A percentile compares a stretch with the other conserved stretches of the same genome.
Conservation (phyloP, 345 rosid species). For the Citrus hindsii region DNA sequence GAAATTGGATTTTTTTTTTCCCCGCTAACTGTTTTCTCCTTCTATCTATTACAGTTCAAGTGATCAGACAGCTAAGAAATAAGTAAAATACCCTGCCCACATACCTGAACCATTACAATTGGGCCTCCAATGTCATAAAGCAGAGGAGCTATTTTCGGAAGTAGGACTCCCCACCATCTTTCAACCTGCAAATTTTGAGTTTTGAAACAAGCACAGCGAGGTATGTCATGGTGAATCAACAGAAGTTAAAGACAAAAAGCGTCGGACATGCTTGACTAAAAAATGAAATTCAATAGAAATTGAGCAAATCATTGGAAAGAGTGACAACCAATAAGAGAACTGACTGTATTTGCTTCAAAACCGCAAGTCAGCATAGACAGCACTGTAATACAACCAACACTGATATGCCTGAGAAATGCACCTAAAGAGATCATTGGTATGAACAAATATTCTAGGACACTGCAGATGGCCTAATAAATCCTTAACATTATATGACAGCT, state of each 20-base stretch:
- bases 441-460: background rate
- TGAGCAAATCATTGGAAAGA: background rate
- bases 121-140: constrained; percentile 89
- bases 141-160: constrained; percentile 64
- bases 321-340: background rate
- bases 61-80: background rate
- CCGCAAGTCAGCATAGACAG: background rate
- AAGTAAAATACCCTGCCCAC: background rate
- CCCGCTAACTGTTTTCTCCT: background rate
- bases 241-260: background rate
- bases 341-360: background rate
- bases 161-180: constrained; percentile 77
- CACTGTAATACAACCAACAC: background rate
- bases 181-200: constrained; percentile 53
- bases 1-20: background rate
- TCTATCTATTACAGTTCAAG: background rate
- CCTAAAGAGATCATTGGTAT: background rate
- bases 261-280: background rate
- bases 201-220: background rate
- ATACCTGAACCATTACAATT: constrained; percentile 89
- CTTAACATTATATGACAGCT: background rate
- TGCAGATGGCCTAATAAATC: background rate
- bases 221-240: background rate
- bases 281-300: background rate
- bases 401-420: background rate